These are phyloP conservation scores for Microascus cirrosus DNA, from an alignment of 2,329 filamentous ascomycete species.

Conservation along the genomic window DNA sequence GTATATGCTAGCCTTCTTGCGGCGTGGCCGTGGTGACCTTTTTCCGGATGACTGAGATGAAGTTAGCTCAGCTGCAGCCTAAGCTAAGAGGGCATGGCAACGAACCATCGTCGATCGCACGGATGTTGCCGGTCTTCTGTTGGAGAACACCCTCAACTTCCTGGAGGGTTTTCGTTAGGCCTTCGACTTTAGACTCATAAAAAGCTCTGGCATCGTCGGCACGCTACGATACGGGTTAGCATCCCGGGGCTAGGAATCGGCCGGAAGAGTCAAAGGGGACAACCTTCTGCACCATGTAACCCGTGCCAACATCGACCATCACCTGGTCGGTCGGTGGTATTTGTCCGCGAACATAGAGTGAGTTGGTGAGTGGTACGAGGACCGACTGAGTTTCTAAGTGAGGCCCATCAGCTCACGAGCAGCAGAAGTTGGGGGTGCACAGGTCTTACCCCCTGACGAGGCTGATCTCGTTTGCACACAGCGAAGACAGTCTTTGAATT, in stretches of 20 bases:
- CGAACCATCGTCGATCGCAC: constrained; percentile 77
- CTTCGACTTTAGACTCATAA: constrained; percentile 44
- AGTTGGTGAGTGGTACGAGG: constrained; percentile 89
- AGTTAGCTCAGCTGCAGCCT: constrained; percentile 4
- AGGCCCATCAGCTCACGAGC: neutral
- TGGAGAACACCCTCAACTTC: constrained; percentile 47
- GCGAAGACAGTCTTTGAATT: constrained; percentile 81
- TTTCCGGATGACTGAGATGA: constrained; percentile 22
- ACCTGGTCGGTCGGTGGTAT: constrained; percentile 66
- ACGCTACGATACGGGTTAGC: constrained; percentile 22
- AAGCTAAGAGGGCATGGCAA: neutral
- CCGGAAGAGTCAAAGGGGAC: neutral
- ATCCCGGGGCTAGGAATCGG: neutral
- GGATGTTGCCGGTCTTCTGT: constrained; percentile 71
- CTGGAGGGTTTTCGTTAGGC: constrained; percentile 40
- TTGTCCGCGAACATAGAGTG: constrained; percentile 81
- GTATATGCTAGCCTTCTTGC: neutral
- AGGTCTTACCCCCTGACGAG: constrained; percentile 16
- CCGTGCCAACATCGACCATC: constrained; percentile 85
- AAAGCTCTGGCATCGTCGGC: constrained; percentile 42
- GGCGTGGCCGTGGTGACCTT: constrained; percentile 19
- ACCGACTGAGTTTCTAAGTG: constrained; percentile 40
- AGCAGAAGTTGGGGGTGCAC: neutral
- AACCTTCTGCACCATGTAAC: constrained; percentile 91
- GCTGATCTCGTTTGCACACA: constrained; percentile 48